phyloP scores from a whole-genome alignment of 2,329 filamentous ascomycete species.

The Talaromyces sp. region DNA sequence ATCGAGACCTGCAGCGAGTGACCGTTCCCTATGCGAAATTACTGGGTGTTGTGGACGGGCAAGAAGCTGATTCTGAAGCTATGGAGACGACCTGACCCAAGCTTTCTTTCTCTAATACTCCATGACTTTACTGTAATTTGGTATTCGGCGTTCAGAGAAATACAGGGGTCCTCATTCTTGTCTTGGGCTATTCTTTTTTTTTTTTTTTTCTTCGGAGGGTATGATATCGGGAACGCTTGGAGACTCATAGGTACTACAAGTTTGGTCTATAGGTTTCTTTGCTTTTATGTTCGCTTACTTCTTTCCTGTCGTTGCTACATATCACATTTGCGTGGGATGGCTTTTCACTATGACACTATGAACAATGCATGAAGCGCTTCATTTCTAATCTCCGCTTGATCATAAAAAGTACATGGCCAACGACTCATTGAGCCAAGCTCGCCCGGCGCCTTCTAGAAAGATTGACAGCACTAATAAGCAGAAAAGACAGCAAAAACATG shows the following conservation, averaged over 20 bases:
- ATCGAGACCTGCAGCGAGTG: conserved; percentile 85
- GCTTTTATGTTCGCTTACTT: background rate
- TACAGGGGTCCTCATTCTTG: background rate
- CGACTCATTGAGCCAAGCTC: background rate
- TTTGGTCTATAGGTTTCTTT: background rate
- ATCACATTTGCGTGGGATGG: background rate
- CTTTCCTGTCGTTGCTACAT: background rate
- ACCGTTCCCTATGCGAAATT: conserved; percentile 91
- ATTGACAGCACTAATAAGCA: conserved; percentile 1
- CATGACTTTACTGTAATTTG: conserved; percentile 1
- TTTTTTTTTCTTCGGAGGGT: background rate
- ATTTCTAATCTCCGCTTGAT: background rate
- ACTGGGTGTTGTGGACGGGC: conserved; percentile 54
- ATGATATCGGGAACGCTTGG: background rate
- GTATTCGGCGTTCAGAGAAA: conserved; percentile 2
- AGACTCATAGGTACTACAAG: background rate
- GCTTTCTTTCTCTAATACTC: background rate
- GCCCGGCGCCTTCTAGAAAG: background rate
- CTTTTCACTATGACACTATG: background rate
- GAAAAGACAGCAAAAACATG: background rate
- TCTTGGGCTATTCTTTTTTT: background rate
- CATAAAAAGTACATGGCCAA: background rate
- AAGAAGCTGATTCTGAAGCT: conserved; percentile 32
- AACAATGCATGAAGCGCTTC: conserved; percentile 1
- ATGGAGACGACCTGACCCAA: conserved; percentile 21